These are phyloP conservation scores for Chytriomyces hyalinus DNA, from an alignment of 192 early-diverging fungal species.

Conservation along the genomic window DNA sequence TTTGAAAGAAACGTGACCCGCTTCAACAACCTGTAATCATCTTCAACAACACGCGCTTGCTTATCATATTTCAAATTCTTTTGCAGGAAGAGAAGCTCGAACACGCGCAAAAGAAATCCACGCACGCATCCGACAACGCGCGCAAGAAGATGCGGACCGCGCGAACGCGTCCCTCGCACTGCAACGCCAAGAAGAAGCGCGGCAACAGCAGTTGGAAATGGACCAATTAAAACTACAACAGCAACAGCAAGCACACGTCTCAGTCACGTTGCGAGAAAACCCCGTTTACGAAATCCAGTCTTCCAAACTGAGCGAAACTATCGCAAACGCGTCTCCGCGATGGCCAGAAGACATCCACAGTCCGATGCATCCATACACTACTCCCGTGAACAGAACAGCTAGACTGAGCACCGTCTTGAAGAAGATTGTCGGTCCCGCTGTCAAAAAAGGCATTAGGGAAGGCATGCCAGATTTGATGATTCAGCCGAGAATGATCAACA, in stretches of 20 bases:
- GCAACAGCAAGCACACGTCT: neutral
- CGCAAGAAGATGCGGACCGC: constrained; percentile 16
- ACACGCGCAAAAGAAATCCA: constrained; percentile 33
- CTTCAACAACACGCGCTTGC: neutral
- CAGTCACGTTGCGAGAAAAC: neutral
- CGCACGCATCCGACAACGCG: constrained; percentile 2
- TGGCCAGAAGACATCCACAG: constrained; percentile 30
- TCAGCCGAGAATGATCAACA: constrained; percentile 45
- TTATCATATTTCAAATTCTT: neutral
- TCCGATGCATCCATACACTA: constrained; percentile 17
- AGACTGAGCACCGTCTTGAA: constrained; percentile 4
- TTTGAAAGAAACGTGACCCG: neutral
- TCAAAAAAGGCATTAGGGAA: constrained; percentile 26
- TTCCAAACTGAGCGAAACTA: neutral
- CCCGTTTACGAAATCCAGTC: neutral
- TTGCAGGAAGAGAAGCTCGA: constrained; percentile 15
- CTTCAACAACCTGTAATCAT: neutral
- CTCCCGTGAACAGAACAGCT: neutral
- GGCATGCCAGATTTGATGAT: constrained; percentile 39
- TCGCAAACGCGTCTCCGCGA: constrained; percentile 16
- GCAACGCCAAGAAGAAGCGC: constrained; percentile 1
- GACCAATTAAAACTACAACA: neutral
- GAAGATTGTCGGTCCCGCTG: constrained; percentile 30
- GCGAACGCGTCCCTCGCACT: neutral
- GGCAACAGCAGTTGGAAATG: neutral